Evolutionary conservation across 805 yeast genomes (phyloP), one percentile per base, ranked within the genome.

Genomic region (Lipomyces yamadae): DNA sequence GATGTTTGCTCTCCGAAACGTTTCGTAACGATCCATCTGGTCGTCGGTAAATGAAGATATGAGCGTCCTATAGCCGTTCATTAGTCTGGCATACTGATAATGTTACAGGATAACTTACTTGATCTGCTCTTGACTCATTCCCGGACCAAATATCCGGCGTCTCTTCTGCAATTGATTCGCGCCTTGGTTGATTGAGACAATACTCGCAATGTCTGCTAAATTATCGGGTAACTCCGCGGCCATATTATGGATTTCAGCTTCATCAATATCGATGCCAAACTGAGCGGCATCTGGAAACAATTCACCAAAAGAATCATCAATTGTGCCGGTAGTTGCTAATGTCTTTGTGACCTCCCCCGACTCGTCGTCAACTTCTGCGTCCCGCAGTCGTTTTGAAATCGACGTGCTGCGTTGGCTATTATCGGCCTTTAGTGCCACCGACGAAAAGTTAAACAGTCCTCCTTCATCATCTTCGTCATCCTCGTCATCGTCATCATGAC

Each of bases 21-120:
- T 90, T 76, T 92, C 97, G 77, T 92, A 94, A 61, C 97, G 79
- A 65, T 88, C 87, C 87, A 90, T 88, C 75, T 94, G 98, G 35
- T 87, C 90, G n/a, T 85, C 85, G 70, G 89, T 89, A 76, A 94
- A 85, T 70, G 87, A 86, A 29, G 91, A 85, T 66, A 92, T 84
- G 69, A 93, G 80, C 34, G 92, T 74, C 63, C 87, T 59, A 13
- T 52, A 39, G 39, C 13, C 52, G 1, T 24, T 59, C 33, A 24
- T 33, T 11, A 55, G 32, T 15, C 13, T 29, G 48, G 24, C 6
- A 30, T 32, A 2, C 29, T 4, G 13, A 39, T 7, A 35, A 35
- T 24, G 45, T 35, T 35, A 10, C 11, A 53, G 56, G 11, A 37
- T 29, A 6, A 29, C 58, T 11, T 7, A 59, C 65, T 64, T 67